These are phyloP conservation scores for Coniochaeta ligniaria DNA, from an alignment of 2,329 filamentous ascomycete genomes.

Conservation along the genomic window DNA sequence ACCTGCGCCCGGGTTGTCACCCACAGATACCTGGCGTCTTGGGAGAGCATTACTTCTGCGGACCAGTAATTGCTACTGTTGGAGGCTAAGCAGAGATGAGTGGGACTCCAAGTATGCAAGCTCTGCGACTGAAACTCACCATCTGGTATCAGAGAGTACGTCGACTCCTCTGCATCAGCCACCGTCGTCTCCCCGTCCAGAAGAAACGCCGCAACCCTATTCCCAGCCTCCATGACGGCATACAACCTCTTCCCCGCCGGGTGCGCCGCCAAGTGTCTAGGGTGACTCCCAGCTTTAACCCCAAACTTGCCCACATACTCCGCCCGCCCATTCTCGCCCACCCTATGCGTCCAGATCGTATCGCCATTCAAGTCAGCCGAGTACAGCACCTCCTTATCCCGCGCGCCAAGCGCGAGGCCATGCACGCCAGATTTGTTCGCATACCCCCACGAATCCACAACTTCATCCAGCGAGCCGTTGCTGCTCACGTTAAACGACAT, in stretches of 20 bases:
- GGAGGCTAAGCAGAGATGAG: background rate
- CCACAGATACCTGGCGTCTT: constrained; percentile 11
- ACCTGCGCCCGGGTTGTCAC: constrained; percentile 8
- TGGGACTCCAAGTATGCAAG: too few relatives aligned
- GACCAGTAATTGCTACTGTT: constrained; percentile 11
- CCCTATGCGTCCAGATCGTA: constrained; percentile 13
- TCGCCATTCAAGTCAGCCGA: constrained; percentile 13
- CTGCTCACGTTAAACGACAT: constrained; percentile 8
- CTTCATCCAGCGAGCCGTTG: constrained; percentile 5
- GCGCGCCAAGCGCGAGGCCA: constrained; percentile 10
- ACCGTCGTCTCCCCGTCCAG: constrained; percentile 6
- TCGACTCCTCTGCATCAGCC: background rate
- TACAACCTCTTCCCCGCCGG: constrained; percentile 11
- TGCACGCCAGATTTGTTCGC: constrained; percentile 9
- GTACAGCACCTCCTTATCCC: constrained; percentile 7
- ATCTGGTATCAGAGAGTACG: constrained; percentile 9
- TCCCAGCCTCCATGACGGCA: constrained; percentile 11
- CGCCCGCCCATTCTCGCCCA: constrained; percentile 5
- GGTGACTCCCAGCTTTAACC: constrained; percentile 5
- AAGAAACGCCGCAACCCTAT: constrained; percentile 6
- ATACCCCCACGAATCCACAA: constrained; percentile 9
- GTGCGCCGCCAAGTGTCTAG: constrained; percentile 9
- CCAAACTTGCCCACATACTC: background rate
- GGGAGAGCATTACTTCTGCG: constrained; percentile 14
- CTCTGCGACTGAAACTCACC: background rate